Evolutionary conservation across 139 green algal species (phyloP), one percentile per base, ranked within the genome.

Genomic region (Zygnema circumcarinatum): DNA sequence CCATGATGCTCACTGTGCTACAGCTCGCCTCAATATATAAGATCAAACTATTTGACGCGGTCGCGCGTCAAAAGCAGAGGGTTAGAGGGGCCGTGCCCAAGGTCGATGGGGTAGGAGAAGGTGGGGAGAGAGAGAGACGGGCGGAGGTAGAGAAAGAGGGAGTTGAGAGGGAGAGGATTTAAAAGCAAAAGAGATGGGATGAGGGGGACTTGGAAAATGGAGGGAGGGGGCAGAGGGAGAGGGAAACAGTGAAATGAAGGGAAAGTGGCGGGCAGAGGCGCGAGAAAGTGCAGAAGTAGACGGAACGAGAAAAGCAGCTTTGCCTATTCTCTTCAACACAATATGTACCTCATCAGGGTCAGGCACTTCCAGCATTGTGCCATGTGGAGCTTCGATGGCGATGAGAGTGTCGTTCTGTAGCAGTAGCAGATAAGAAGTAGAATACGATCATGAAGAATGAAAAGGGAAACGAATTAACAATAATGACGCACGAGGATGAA

Each of bases 361-460:
- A 0, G 94, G 92, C 31, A 98, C 93, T 79, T 96, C 93, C 25
- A 97, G 89, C 0, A 89, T 94, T 7, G 95, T 97, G 35, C 94
- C 94, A 25, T 91, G 85, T 0, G 95, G 95, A 2, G 93, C 95
- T 74, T 94, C 95, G 38, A 98, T 92, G 2, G 95, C 95, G 89
- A 98, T 96, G 3, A 98, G 89, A 54, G 91, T 96, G 83, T 98
- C 95, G 0, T 72, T 53, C 42, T 81, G 86, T 38, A n/a, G n/a
- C n/a, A n/a, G n/a, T n/a, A n/a, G n/a, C n/a, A n/a, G n/a, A n/a
- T n/a, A n/a, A n/a, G 94, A 94, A 84, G 67, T 90, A 32, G 88
- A 7, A 93, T 91, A 35, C 81, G 38, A 67, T 92, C 88, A 85
- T 94, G 25, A n/a, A 33, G 25, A 1, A 29, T n/a, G 2, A 83